These are phyloP conservation scores for Trametes cinnabarina DNA, from an alignment of 768 basidiomycete genomes.

Conservation along the genomic window DNA sequence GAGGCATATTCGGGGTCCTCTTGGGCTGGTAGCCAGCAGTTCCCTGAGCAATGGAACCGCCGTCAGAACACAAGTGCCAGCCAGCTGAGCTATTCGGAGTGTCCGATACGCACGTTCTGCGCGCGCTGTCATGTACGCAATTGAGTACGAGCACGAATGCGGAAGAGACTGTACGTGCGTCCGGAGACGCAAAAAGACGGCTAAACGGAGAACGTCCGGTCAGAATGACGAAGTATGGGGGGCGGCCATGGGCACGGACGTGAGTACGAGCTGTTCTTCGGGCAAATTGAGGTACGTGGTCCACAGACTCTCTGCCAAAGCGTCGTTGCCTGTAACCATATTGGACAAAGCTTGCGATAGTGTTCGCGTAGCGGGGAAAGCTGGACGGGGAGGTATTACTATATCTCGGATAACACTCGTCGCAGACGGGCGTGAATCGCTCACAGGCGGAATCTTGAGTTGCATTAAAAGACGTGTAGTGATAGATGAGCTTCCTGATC, in stretches of 20 bases:
- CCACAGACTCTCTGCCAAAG: slow-evolving; percentile 59
- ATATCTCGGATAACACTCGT: neutral
- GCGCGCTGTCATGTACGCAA: slow-evolving; percentile 56
- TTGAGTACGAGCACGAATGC: slow-evolving; percentile 72
- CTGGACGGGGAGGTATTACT: slow-evolving; percentile 37
- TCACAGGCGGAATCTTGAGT: slow-evolving; percentile 60
- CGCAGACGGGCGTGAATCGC: neutral
- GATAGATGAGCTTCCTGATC: slow-evolving; percentile 64
- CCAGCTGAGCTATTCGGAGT: slow-evolving; percentile 5
- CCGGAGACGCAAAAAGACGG: slow-evolving; percentile 58
- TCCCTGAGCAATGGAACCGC: slow-evolving; percentile 36
- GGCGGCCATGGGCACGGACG: slow-evolving; percentile 46
- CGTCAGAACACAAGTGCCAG: neutral
- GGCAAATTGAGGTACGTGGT: slow-evolving; percentile 60
- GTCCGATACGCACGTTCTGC: slow-evolving; percentile 49
- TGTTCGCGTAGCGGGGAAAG: slow-evolving; percentile 58
- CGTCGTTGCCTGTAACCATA: slow-evolving; percentile 71
- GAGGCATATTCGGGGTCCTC: slow-evolving; percentile 66
- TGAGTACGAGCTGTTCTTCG: slow-evolving; percentile 71
- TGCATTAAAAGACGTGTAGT: slow-evolving; percentile 74
- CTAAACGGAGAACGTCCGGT: slow-evolving; percentile 23
- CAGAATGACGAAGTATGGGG: neutral
- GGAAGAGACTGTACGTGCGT: slow-evolving; percentile 57
- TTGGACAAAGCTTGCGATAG: slow-evolving; percentile 82
- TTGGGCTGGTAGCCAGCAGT: slow-evolving; percentile 49